These are phyloP conservation scores for Filosporella fistucella DNA, from an alignment of 495 filamentous ascomycete species.

Conservation along the genomic window DNA sequence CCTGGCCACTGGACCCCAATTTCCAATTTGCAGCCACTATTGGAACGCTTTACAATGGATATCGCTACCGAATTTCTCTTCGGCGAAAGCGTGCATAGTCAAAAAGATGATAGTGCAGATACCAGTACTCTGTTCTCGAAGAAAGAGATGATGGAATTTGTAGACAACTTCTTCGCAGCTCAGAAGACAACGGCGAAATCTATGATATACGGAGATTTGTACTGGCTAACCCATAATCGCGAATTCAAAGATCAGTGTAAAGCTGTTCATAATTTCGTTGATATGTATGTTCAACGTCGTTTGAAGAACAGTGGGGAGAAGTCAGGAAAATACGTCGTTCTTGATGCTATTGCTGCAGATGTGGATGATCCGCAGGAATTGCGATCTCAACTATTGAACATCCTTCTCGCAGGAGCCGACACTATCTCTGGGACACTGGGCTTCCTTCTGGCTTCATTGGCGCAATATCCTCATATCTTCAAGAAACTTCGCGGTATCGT, in stretches of 20 bases:
- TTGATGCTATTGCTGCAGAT: slow-evolving; percentile 41
- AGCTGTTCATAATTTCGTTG: slow-evolving; percentile 19
- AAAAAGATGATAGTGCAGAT: slow-evolving; percentile 18
- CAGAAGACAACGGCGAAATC: slow-evolving; percentile 16
- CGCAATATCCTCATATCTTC: slow-evolving; percentile 44
- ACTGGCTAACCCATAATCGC: slow-evolving; percentile 12
- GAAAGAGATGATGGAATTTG: slow-evolving; percentile 21
- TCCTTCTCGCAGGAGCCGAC: slow-evolving; percentile 51
- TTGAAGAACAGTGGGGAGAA: slow-evolving; percentile 21
- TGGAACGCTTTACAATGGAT: slow-evolving; percentile 64
- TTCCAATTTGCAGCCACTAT: slow-evolving; percentile 53
- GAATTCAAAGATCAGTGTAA: slow-evolving; percentile 18
- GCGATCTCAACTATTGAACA: slow-evolving; percentile 43
- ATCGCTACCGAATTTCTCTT: slow-evolving; percentile 68
- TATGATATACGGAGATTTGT: slow-evolving; percentile 14
- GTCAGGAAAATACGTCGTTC: slow-evolving; percentile 40
- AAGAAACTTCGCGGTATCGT: slow-evolving; percentile 34
- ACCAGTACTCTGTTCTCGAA: slow-evolving; percentile 26
- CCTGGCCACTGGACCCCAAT: slow-evolving; percentile 35
- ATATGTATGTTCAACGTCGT: slow-evolving; percentile 13
- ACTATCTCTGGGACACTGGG: slow-evolving; percentile 52
- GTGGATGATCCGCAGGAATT: slow-evolving; percentile 28
- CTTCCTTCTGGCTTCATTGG: slow-evolving; percentile 33
- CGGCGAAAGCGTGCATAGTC: slow-evolving; percentile 33
- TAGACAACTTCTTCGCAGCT: slow-evolving; percentile 23